Evolutionary conservation across 2,329 filamentous ascomycete genomes (phyloP).

Genomic region (Colletotrichum lupini): DNA sequence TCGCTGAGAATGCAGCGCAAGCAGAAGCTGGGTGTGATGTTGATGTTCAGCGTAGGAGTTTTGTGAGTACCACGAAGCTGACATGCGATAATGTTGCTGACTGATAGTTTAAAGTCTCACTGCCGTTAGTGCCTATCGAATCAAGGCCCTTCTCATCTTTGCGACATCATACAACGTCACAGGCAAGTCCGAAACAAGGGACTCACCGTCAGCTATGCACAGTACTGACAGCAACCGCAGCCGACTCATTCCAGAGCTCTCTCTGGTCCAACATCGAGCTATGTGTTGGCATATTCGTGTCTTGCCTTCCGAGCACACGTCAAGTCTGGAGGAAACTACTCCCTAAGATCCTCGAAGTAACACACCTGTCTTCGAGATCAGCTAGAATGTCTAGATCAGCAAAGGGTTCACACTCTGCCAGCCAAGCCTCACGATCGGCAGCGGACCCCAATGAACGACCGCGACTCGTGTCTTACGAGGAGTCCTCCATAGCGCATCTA

Average conservation of each 20-base stretch:
- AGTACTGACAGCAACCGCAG: not conserved
- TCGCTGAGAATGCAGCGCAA: constrained; percentile 45
- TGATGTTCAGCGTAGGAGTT: constrained; percentile 50
- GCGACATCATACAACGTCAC: constrained; percentile 26
- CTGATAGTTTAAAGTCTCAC: constrained; percentile 6
- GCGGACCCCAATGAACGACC: not conserved
- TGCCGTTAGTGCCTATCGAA: constrained; percentile 25
- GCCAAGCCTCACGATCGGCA: not conserved
- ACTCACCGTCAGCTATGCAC: accelerated
- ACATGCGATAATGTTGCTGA: not conserved
- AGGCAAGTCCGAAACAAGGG: not conserved
- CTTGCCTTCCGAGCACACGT: constrained; percentile 23
- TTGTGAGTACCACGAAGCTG: constrained; percentile 19
- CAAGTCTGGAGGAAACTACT: constrained; percentile 17
- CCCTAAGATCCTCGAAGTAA: constrained; percentile 18
- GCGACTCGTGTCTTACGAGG: not conserved
- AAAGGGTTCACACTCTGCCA: constrained; percentile 7
- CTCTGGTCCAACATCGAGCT: constrained; percentile 23
- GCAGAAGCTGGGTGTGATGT: constrained; percentile 48
- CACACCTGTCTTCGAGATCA: constrained; percentile 3
- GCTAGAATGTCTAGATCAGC: not conserved
- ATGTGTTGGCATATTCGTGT: constrained; percentile 20
- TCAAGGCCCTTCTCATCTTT: constrained; percentile 1
- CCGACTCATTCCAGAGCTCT: constrained; percentile 8
- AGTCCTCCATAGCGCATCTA: constrained; percentile 27